Conservation (phyloP, 2,329 filamentous ascomycete genomes). For the Pseudopyrenochaeta lycopersici region DNA sequence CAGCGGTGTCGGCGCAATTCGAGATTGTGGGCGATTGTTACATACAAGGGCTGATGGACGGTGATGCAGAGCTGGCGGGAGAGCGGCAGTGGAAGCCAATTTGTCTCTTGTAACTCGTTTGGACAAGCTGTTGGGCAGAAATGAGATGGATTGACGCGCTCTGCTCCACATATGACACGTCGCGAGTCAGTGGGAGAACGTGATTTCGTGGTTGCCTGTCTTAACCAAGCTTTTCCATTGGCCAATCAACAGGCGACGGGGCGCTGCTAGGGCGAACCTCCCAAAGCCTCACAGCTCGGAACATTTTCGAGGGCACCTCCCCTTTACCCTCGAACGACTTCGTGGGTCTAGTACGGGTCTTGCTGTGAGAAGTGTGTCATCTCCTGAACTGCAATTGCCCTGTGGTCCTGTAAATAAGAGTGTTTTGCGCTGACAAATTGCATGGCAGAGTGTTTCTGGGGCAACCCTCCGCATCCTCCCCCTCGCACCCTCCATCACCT, state of each 20-base stretch:
- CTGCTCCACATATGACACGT: background rate
- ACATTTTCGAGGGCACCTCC: conserved; percentile 21
- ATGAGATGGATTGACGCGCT: background rate
- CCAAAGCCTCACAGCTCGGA: conserved; percentile 30
- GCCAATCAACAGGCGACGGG: conserved; percentile 10
- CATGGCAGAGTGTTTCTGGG: conserved; percentile 24
- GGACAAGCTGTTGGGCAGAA: background rate
- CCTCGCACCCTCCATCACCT: conserved; percentile 13
- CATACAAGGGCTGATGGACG: conserved; percentile 7
- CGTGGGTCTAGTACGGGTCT: conserved; percentile 14
- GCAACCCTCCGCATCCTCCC: conserved; percentile 32
- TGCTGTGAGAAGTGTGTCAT: conserved; percentile 19
- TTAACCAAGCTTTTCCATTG: background rate
- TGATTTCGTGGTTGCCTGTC: background rate
- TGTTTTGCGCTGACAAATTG: conserved; percentile 27
- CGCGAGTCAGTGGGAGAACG: background rate
- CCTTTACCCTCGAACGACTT: conserved; percentile 22
- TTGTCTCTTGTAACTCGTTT: background rate
- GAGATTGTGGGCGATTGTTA: conserved; percentile 19
- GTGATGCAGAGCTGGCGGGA: background rate
- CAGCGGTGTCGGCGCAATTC: background rate
- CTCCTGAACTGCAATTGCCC: conserved; percentile 14
- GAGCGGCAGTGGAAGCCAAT: background rate
- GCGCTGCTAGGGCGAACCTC: conserved; percentile 7
- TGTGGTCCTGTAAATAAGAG: background rate